Evolutionary conservation across 2,329 filamentous ascomycete species (phyloP).

Genomic region (Fusarium luffae): DNA sequence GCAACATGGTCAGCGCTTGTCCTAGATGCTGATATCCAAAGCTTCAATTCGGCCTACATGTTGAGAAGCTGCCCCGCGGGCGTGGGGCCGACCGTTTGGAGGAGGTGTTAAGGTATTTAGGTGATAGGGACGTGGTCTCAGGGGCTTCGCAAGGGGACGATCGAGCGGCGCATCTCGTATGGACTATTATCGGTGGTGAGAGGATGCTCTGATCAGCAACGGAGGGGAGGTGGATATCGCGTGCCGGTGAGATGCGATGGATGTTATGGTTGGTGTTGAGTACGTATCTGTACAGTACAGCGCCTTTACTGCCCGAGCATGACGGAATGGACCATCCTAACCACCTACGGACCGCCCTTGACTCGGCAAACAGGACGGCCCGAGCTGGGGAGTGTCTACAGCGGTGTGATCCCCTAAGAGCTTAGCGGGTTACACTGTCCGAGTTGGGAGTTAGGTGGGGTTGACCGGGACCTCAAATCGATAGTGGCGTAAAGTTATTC

Average conservation of each 20-base stretch:
- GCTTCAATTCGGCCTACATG: conserved; percentile 40
- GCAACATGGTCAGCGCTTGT: conserved; percentile 34
- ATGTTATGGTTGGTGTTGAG: conserved; percentile 16
- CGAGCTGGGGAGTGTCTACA: conserved; percentile 35
- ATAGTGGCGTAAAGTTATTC: conserved; percentile 25
- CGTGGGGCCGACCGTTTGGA: conserved; percentile 42
- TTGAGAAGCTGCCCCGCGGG: conserved; percentile 46
- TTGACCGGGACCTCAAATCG: neutral
- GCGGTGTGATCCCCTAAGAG: conserved; percentile 17
- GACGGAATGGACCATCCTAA: conserved; percentile 40
- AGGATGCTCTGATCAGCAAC: conserved; percentile 5
- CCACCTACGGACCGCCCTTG: conserved; percentile 20
- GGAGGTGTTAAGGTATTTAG: conserved; percentile 28
- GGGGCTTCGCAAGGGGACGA: conserved; percentile 27
- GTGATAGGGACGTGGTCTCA: conserved; percentile 31
- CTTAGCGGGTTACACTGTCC: conserved; percentile 14
- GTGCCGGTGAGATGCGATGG: conserved; percentile 21
- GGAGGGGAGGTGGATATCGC: conserved; percentile 14
- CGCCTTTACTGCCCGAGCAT: conserved; percentile 29
- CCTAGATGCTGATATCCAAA: conserved; percentile 1
- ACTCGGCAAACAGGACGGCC: conserved; percentile 45
- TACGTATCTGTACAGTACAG: conserved; percentile 7
- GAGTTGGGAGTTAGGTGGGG: conserved; percentile 4
- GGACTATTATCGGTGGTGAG: conserved; percentile 9
- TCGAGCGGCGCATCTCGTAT: conserved; percentile 41